Percentiles rank a stretch among this genome's conserved stretches.
Evolutionary conservation across 345 rosid species (phyloP).

Genomic region (Boechera stricta): DNA sequence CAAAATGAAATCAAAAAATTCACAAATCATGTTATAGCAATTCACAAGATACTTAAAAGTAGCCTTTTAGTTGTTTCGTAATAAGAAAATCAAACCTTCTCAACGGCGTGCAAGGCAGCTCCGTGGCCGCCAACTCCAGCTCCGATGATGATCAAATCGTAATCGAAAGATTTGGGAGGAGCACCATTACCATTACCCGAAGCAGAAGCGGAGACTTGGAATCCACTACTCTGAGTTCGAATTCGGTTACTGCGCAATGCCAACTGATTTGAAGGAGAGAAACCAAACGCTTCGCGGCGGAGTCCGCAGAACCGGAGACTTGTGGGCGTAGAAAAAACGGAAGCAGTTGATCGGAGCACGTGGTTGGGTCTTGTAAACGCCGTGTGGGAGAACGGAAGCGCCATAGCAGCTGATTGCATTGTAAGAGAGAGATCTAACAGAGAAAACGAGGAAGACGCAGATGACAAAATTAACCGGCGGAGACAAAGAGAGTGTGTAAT

Average conservation of each 20-base stretch:
- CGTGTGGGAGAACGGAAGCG: slow-evolving; percentile 57
- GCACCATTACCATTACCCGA: slow-evolving; percentile 56
- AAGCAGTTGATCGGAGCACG: slow-evolving; percentile 37
- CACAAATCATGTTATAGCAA: not conserved
- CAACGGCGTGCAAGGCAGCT: slow-evolving; percentile 96
- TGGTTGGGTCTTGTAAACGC: slow-evolving; percentile 48
- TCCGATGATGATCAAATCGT: slow-evolving; percentile 90
- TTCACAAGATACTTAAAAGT: too few species aligned
- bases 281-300: slow-evolving; percentile 63
- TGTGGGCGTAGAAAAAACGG: slow-evolving; percentile 47
- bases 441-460: slow-evolving; percentile 2
- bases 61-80: not conserved
- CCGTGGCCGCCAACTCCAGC: slow-evolving; percentile 99
- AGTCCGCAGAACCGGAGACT: slow-evolving; percentile 87
- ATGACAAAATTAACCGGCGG: slow-evolving; percentile 16
- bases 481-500: slow-evolving; percentile 30
- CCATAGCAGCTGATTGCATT: slow-evolving; percentile 64
- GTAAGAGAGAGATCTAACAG: slow-evolving; percentile 28
- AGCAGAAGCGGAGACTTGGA: slow-evolving; percentile 50
- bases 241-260: slow-evolving; percentile 27
- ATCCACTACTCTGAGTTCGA: not conserved
- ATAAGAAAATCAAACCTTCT: slow-evolving; percentile 56
- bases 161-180: slow-evolving; percentile 75
- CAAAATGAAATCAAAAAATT: not conserved
- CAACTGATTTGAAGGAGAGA: slow-evolving; percentile 37